Evolutionary conservation across 495 filamentous ascomycete genomes (phyloP).

Genomic region (Emericellopsis terricola): DNA sequence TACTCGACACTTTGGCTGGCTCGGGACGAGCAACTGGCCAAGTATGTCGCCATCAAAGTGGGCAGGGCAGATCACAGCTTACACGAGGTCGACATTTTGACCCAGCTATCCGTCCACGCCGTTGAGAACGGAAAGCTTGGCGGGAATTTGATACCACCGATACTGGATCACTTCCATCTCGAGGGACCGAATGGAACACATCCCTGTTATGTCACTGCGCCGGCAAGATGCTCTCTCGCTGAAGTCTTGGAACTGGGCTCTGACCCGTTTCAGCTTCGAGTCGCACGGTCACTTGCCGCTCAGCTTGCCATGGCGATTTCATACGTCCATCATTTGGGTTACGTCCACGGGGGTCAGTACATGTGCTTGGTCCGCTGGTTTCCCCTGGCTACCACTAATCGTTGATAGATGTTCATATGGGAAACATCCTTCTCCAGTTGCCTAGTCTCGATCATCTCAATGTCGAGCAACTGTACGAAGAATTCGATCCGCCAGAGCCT

Average conservation of each 20-base stretch:
- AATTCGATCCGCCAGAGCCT: conserved; percentile 12
- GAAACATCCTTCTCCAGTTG: conserved; percentile 19
- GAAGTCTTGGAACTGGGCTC: conserved; percentile 13
- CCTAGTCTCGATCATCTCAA: conserved; percentile 16
- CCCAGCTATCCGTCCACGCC: conserved; percentile 1
- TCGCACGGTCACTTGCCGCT: conserved; percentile 21
- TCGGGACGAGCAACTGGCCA: conserved; percentile 8
- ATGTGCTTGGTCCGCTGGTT: no score
- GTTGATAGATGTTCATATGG: conserved; percentile 17
- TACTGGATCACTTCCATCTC: conserved; percentile 24
- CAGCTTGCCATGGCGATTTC: conserved; percentile 16
- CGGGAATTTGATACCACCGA: conserved; percentile 10
- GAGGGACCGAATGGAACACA: conserved; percentile 26
- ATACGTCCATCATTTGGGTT: conserved; percentile 17
- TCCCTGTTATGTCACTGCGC: conserved; percentile 17
- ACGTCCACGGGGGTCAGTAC: conserved; percentile 13
- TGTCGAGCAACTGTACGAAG: conserved; percentile 12
- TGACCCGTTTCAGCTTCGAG: conserved; percentile 20
- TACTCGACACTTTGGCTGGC: conserved; percentile 29
- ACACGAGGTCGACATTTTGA: conserved; percentile 4
- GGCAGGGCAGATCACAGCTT: conserved; percentile 4
- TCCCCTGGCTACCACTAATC: conserved; percentile 6
- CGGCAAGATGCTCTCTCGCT: conserved; percentile 12
- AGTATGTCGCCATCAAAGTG: conserved; percentile 13
- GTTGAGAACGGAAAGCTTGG: not conserved